phyloP scores from a whole-genome alignment of 148 eudicot species.

The Vaccinium darrowii region DNA sequence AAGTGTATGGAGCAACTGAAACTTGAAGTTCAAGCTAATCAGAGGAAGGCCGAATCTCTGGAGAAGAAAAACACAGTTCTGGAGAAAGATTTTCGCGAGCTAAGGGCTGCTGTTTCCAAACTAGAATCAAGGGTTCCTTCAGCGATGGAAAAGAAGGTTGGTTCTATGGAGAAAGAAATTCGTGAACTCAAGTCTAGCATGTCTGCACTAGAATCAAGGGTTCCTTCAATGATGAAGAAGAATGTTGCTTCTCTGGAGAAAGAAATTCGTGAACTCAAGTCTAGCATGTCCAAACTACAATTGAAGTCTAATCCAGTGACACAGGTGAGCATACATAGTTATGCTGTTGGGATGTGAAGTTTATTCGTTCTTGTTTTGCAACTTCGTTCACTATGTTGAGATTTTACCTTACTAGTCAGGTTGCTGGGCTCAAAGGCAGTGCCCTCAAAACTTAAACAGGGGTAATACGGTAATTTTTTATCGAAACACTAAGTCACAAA shows the following conservation, averaged over 20 bases:
- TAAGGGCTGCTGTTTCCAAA: slow-evolving; percentile 8
- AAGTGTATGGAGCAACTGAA: slow-evolving; percentile 13
- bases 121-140: background rate
- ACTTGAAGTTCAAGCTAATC: slow-evolving; percentile 8
- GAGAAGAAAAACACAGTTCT: background rate
- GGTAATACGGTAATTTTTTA: no score
- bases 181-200: slow-evolving; percentile 12
- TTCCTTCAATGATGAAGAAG: background rate
- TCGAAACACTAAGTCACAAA: no score
- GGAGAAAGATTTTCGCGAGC: slow-evolving; percentile 1
- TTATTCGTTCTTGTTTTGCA: no score
- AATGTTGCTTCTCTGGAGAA: slow-evolving; percentile 9
- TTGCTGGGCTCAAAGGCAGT: no score
- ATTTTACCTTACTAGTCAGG: no score
- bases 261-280: slow-evolving; percentile 12
- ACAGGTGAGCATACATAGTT: no score
- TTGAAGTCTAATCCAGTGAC: background rate
- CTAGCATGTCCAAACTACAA: slow-evolving; percentile 12
- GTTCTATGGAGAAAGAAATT: slow-evolving; percentile 14
- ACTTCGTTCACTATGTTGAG: no score
- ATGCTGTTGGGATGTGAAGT: no score
- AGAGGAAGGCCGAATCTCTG: slow-evolving; percentile 12
- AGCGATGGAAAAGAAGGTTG: background rate
- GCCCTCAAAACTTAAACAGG: no score
- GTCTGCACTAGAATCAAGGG: background rate